A percentile compares a stretch with the other conserved stretches of the same genome.
These are phyloP conservation scores for Mycena vitilis DNA, from an alignment of 768 basidiomycete species.

Conservation along the genomic window DNA sequence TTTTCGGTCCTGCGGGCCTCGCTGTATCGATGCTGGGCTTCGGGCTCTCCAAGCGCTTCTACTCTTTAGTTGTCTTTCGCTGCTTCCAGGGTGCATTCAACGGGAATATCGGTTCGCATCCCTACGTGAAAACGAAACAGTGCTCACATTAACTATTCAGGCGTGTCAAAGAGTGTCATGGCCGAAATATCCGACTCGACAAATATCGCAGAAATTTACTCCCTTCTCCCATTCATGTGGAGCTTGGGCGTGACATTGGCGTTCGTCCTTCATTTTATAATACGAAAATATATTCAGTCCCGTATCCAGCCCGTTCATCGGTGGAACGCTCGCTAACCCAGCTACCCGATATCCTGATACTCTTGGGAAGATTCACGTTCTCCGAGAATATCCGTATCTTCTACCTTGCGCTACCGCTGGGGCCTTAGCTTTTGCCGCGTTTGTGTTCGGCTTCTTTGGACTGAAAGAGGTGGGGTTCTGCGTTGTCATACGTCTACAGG, in stretches of 20 bases:
- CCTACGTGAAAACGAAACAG: not conserved
- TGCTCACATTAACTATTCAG: slow-evolving; percentile 12
- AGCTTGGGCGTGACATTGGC: slow-evolving; percentile 47
- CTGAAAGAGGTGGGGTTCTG: slow-evolving; percentile 34
- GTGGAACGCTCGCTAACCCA: slow-evolving; percentile 36
- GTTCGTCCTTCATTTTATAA: slow-evolving; percentile 28
- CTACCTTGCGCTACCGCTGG: slow-evolving; percentile 36
- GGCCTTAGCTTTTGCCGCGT: slow-evolving; percentile 30
- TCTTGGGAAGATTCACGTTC: slow-evolving; percentile 25
- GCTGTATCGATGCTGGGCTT: slow-evolving; percentile 47
- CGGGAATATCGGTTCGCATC: slow-evolving; percentile 51
- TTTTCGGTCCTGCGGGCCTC: slow-evolving; percentile 48
- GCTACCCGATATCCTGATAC: slow-evolving; percentile 29
- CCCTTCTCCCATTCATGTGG: slow-evolving; percentile 50
- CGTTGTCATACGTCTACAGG: no score
- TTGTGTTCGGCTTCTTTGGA: slow-evolving; percentile 30
- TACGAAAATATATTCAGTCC: not conserved
- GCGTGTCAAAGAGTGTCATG: slow-evolving; percentile 40
- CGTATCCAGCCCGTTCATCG: slow-evolving; percentile 34
- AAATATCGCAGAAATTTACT: slow-evolving; percentile 54
- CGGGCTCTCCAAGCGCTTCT: slow-evolving; percentile 47
- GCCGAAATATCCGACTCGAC: slow-evolving; percentile 51
- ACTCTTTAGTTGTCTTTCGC: slow-evolving; percentile 44
- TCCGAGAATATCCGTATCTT: slow-evolving; percentile 38
- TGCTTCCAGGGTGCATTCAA: slow-evolving; percentile 49